Evolutionary conservation across 176 grass and related monocot species (phyloP), one percentile per base, ranked within the genome.

Genomic region (Aegilops bicornis): DNA sequence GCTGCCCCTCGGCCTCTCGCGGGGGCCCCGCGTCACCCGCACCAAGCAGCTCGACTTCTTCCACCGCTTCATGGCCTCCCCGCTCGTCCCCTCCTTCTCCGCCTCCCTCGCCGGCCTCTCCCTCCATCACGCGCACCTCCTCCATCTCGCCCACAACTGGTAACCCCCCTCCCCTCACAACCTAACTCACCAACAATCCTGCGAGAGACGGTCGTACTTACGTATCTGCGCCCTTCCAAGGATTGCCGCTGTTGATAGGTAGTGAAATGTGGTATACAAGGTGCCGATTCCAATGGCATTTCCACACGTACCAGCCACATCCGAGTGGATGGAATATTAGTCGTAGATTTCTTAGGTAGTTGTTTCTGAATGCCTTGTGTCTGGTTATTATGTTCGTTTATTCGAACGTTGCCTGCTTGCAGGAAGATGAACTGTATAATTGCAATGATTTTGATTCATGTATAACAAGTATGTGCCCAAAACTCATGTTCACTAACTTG

Each of bases 31-130:
- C 68, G 79, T 91, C 75, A 92, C 90, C 88, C 88, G 96, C 64
- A 91, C 96, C 86, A 95, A 98, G 93, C 96, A 98, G 88, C 96
- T 98, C 58, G 93, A 98, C 78, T 98, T 98, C 86, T 85, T 98
- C 88, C 96, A 98, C 93, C 90, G 91, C 37, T 98, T 98, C 84
- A 98, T 98, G 96, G 73, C 93, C 48, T 94, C 90, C 10, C 96
- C 96, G 23, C 88, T 98, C 60, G 81, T 98, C 62, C n/a, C 96
- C 78, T 82, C 96, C 64, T 98, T 94, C 84, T 76, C 86, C 84
- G 88, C 89, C 36, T 29, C 70, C 58, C 66, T 58, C 30, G 68
- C 71, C 17, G 93, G 93, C n/a, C 77, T 95, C 84, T 92, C 86
- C 76, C n/a, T 98, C 74, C 82, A 94, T 93, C 96, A 95, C 77